A percentile compares a stretch with the other conserved stretches of the same genome.
These are phyloP conservation scores for Collybia nuda DNA, from an alignment of 768 basidiomycete genomes.

Conservation along the genomic window DNA sequence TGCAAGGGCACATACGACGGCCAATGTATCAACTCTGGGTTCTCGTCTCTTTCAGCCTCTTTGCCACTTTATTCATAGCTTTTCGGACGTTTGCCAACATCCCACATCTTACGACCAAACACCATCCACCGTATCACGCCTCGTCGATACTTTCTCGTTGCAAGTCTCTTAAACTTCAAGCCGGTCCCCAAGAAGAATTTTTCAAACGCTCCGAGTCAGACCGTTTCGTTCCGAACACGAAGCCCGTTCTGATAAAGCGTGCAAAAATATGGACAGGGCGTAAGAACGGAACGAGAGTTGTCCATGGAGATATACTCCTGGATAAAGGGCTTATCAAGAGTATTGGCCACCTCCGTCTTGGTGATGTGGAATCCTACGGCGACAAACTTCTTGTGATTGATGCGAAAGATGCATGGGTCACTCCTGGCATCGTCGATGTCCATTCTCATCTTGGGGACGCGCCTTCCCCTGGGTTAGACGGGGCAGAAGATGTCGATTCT, in stretches of 20 bases:
- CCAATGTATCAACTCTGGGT: neutral
- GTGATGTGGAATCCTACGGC: slow-evolving; percentile 25
- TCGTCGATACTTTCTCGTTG: slow-evolving; percentile 41
- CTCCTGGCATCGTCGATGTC: slow-evolving; percentile 70
- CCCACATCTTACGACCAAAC: neutral
- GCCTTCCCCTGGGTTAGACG: slow-evolving; percentile 49
- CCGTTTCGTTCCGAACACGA: slow-evolving; percentile 63
- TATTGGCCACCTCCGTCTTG: slow-evolving; percentile 45
- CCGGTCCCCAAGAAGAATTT: slow-evolving; percentile 49
- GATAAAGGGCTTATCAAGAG: slow-evolving; percentile 67
- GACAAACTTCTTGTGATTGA: slow-evolving; percentile 52
- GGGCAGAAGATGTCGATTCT: slow-evolving; percentile 58
- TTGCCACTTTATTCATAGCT: slow-evolving; percentile 4
- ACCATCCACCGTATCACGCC: slow-evolving; percentile 19
- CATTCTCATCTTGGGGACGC: slow-evolving; percentile 68
- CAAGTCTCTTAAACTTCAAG: slow-evolving; percentile 32
- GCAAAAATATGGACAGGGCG: slow-evolving; percentile 84
- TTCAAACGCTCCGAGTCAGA: slow-evolving; percentile 55
- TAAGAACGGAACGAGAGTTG: slow-evolving; percentile 63
- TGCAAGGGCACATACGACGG: neutral
- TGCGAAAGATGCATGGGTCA: slow-evolving; percentile 71
- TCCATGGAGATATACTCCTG: slow-evolving; percentile 66
- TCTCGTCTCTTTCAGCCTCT: slow-evolving; percentile 4
- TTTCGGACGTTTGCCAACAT: neutral
- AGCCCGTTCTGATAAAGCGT: slow-evolving; percentile 65